These are phyloP conservation scores for Quercus wislizeni DNA, from an alignment of 306 rosid genomes.

Conservation along the genomic window DNA sequence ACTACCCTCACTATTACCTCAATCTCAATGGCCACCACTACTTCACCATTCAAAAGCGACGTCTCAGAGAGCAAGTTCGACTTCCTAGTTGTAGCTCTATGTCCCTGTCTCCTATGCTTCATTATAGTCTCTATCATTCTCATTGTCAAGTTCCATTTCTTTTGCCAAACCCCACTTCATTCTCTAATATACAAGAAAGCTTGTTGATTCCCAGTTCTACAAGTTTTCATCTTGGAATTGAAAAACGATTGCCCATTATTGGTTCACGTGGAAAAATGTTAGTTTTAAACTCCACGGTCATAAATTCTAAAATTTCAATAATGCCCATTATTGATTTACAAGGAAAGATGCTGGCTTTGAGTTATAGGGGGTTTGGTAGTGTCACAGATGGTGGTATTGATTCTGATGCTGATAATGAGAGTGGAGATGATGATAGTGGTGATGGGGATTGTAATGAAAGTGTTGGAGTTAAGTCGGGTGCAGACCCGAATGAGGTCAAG, in stretches of 20 bases:
- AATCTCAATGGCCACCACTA: constrained; percentile 39
- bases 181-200: constrained; percentile 54
- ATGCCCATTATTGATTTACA: constrained; percentile 1
- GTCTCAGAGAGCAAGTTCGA: constrained; percentile 44
- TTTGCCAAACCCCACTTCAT: constrained; percentile 81
- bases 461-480: constrained; percentile 28
- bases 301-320: neutral
- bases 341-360: constrained; percentile 19
- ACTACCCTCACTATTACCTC: constrained; percentile 5
- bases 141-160: constrained; percentile 65
- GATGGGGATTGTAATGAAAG: constrained; percentile 16
- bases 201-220: constrained; percentile 34
- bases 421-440: constrained; percentile 15
- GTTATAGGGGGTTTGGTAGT: constrained; percentile 26
- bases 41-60: constrained; percentile 34
- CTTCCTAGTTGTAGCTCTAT: constrained; percentile 67
- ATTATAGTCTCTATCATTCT: constrained; percentile 54
- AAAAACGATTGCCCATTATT: neutral
- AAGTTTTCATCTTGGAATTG: constrained; percentile 1
- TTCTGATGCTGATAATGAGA: constrained; percentile 41
- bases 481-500: constrained; percentile 56
- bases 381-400: constrained; percentile 26
- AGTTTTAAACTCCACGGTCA: neutral
- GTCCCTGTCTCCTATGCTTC: constrained; percentile 84
- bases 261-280: constrained; percentile 17